Conservation (phyloP, 352 stramenopile species). For the Phytophthora foliorum region DNA sequence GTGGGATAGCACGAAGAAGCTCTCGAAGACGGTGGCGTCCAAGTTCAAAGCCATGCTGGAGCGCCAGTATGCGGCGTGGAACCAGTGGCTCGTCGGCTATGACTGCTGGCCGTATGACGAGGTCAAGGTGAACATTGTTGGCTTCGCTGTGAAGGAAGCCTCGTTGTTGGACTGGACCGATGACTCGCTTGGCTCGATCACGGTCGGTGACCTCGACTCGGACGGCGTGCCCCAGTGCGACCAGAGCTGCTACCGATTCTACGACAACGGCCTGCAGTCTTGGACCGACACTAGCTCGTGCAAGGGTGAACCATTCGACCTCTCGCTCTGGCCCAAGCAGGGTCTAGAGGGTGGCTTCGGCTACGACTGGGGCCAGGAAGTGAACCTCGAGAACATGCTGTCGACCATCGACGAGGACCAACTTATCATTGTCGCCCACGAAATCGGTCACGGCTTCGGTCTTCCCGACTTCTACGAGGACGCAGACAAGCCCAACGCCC, state of each 20-base stretch:
- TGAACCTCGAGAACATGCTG: conserved; percentile 42
- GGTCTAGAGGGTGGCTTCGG: conserved; percentile 31
- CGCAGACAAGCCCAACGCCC: background rate
- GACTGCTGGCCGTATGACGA: conserved; percentile 35
- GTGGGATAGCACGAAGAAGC: conserved; percentile 47
- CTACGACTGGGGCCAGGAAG: conserved; percentile 20
- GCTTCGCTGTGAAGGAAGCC: conserved; percentile 18
- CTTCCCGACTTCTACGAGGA: conserved; percentile 28
- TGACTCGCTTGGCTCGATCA: conserved; percentile 43
- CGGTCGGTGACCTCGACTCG: conserved; percentile 31
- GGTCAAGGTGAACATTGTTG: conserved; percentile 38
- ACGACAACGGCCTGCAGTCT: background rate
- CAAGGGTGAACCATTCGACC: conserved; percentile 43
- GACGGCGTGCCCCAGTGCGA: conserved; percentile 32
- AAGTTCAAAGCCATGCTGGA: conserved; percentile 54
- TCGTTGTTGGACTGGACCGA: conserved; percentile 45
- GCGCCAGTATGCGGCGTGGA: conserved; percentile 34
- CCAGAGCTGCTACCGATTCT: conserved; percentile 38
- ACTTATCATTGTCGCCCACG: conserved; percentile 39
- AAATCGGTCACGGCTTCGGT: conserved; percentile 43
- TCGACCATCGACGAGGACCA: conserved; percentile 25
- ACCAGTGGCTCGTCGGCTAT: conserved; percentile 36
- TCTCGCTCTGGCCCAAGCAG: conserved; percentile 45
- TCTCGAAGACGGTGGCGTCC: conserved; percentile 39
- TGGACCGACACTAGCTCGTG: conserved; percentile 37